Base-by-base conservation (phyloP, 257 asterid species). In the Pogostemon cablin region DNA sequence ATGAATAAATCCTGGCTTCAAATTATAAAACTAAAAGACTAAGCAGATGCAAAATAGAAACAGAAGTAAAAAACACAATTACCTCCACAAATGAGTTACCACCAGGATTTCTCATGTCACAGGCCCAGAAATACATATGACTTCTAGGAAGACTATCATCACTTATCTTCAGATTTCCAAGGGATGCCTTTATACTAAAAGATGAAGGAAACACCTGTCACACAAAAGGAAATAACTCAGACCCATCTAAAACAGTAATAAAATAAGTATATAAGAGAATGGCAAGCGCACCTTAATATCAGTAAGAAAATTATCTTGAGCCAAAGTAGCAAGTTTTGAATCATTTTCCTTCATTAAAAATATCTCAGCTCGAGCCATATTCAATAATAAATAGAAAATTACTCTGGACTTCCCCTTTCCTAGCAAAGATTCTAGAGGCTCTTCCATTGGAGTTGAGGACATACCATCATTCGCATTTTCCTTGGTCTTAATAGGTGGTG, bases 11-110 rank as follows among this genome's bases (percentile, higher is more conserved):
- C 50, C 11, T 50, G 65, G 15, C 58, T 15, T 47, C 15, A 15
- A 72, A 37, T 2, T 62, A 34, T 9, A 47, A 65, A 66, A 38
- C 50, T 38, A 37, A 39, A 75, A 77, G 46, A 11, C 60, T 57
- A 68, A 53, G 72, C 38, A 71, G 41, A 60, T 39, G 39, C 9
- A 42, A 72, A 58, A 61, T 8, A 8, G 66, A 65, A 25, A 7
- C 47, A 79, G 0, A 56, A 43, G 57, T 63, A 61, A 77, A 15
- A 66, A 47, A 10, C 35, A 68, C 12, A 53, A 65, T 48, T 84
- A 93, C 99, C 99, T 93, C 96, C 68, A 93, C 97, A 77, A 93
- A 93, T 49, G 99, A 93, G 71, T 81, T 93, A 66, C 99, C 99
- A 66, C 98, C 99, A 7, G 96, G 95, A 83, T 93, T 86, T 84